Evolutionary conservation across 768 basidiomycete genomes (phyloP).

Genomic region (Macrolepiota fuliginosa): DNA sequence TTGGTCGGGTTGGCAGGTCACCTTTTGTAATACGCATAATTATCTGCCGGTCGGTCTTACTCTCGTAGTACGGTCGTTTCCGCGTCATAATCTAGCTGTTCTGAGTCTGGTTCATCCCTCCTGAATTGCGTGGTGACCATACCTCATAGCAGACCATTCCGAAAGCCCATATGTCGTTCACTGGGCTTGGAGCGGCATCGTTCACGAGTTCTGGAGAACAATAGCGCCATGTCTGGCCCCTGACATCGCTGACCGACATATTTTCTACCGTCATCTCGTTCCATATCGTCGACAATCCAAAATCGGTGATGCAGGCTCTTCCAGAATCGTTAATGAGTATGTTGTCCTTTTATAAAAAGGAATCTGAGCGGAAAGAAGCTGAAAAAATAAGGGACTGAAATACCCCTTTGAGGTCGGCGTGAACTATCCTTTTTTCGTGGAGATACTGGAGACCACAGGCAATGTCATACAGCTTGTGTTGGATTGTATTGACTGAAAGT

Average conservation of each 20-base stretch:
- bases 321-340: not conserved
- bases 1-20: not conserved
- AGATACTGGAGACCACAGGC: not conserved
- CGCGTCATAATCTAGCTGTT: not conserved
- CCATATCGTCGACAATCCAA: not conserved
- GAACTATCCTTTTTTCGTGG: not conserved
- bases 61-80: not conserved
- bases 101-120: not conserved
- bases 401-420: not conserved
- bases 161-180: not conserved
- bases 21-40: not conserved
- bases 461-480: not conserved
- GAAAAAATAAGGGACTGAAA: not conserved
- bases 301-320: not conserved
- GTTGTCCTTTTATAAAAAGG: not conserved
- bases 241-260: too few species aligned
- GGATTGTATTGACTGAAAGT: not conserved
- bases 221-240: too few species aligned
- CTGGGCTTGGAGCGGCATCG: not conserved
- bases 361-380: not conserved
- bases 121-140: not conserved
- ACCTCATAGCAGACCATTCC: not conserved
- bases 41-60: too few species aligned
- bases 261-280: not conserved
- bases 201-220: not conserved